Percentiles rank a stretch among this genome's conserved stretches.
Conservation (phyloP, 2,329 filamentous ascomycete genomes). For the Verruconis gallopava region DNA sequence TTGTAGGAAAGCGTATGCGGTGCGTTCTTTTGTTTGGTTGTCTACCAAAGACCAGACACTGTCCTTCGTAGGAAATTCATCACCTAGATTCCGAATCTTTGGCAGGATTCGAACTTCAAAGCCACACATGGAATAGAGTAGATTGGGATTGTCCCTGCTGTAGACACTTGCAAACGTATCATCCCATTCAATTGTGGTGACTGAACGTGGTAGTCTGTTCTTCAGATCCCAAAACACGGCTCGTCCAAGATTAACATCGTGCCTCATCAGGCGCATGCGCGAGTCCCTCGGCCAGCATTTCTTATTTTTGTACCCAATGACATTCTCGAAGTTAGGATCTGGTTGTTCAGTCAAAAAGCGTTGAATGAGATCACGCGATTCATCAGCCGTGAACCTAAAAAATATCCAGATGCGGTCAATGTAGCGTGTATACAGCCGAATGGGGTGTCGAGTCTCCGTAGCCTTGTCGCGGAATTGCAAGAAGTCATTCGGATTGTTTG, state of each 20-base stretch:
- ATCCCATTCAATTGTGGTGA: slow-evolving; percentile 98
- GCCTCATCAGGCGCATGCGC: slow-evolving; percentile 94
- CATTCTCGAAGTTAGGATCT: slow-evolving; percentile 97
- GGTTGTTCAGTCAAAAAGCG: slow-evolving; percentile 96
- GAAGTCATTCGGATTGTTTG: slow-evolving; percentile 92
- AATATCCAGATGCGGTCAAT: slow-evolving; percentile 99
- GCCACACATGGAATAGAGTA: slow-evolving; percentile 94
- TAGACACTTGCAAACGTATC: slow-evolving; percentile 98
- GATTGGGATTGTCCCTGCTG: slow-evolving; percentile 91
- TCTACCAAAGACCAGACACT: slow-evolving; percentile 97
- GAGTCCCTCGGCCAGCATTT: slow-evolving; percentile 99
- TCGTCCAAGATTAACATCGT: slow-evolving; percentile 93
- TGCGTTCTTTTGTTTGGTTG: slow-evolving; percentile 92
- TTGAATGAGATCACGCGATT: slow-evolving; percentile 91
- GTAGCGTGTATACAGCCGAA: slow-evolving; percentile 93
- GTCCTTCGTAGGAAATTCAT: slow-evolving; percentile 94
- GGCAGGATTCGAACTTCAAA: slow-evolving; percentile 95
- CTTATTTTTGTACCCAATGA: slow-evolving; percentile 98
- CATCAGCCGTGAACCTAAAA: slow-evolving; percentile 83
- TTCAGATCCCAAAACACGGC: slow-evolving; percentile 99
- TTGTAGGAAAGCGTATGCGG: slow-evolving; percentile 91
- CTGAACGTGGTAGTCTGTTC: slow-evolving; percentile 83
- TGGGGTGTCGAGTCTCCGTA: slow-evolving; percentile 86
- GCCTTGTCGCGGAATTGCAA: slow-evolving; percentile 89
- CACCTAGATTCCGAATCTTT: slow-evolving; percentile 87